These are phyloP conservation scores for Naegleria fowleri DNA, from an alignment of 208 protist genomes.

Conservation along the genomic window DNA sequence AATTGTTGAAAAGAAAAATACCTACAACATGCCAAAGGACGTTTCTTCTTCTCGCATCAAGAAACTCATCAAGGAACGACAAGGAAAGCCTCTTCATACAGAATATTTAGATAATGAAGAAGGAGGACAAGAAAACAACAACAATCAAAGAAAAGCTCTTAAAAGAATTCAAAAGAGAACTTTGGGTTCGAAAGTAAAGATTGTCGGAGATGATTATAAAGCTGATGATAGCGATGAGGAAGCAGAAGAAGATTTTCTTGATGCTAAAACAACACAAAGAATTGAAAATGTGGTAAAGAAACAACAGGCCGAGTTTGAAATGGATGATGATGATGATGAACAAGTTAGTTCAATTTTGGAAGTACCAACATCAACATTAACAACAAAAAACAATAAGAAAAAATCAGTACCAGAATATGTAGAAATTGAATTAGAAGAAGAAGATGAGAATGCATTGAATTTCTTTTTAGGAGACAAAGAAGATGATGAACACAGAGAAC, in stretches of 20 bases:
- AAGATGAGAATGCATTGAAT: background rate
- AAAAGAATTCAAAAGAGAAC: background rate
- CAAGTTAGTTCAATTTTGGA: background rate
- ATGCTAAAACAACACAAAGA: background rate
- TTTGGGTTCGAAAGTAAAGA: background rate
- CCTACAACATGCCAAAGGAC: background rate
- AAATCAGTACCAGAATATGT: background rate
- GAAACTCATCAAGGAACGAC: background rate
- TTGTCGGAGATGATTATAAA: background rate
- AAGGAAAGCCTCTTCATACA: background rate
- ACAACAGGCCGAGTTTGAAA: background rate
- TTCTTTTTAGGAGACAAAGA: background rate
- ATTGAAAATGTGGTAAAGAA: background rate
- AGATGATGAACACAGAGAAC: background rate
- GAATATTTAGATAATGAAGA: constrained; percentile 5
- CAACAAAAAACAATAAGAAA: background rate
- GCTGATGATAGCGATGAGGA: background rate
- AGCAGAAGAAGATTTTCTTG: background rate
- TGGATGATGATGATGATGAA: background rate
- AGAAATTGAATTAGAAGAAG: constrained; percentile 9
- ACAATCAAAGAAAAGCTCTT: background rate
- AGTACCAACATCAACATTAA: background rate
- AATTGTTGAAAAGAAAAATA: background rate
- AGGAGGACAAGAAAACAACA: background rate
- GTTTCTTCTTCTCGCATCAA: background rate